These are phyloP conservation scores for Phytophthora nicotianae DNA, from an alignment of 352 stramenopile genomes.

Conservation along the genomic window DNA sequence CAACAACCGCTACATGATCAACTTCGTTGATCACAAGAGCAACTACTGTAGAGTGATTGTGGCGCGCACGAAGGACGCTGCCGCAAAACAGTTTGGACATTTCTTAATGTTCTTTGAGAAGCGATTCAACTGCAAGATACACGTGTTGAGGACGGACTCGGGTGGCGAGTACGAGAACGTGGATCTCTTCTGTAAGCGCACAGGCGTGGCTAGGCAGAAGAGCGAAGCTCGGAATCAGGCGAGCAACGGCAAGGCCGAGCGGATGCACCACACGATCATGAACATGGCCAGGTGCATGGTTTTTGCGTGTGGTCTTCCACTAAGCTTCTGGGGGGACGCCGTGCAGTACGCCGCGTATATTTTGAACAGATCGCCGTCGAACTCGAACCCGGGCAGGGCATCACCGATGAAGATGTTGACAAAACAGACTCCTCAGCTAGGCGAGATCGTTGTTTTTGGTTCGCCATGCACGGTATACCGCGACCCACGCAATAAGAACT, in stretches of 20 bases:
- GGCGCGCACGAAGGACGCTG: neutral
- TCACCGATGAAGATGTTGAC: neutral
- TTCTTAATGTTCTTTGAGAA: neutral
- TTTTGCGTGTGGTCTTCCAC: neutral
- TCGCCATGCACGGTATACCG: neutral
- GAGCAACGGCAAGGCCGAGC: neutral
- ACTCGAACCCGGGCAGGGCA: neutral
- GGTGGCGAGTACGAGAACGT: neutral
- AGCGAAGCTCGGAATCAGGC: neutral
- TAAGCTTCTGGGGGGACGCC: neutral
- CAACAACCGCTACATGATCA: neutral
- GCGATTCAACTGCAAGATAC: neutral
- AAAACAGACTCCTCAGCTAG: neutral
- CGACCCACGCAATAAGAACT: neutral
- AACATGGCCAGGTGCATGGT: neutral
- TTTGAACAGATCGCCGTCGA: neutral
- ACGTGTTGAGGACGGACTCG: neutral
- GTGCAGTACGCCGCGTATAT: neutral
- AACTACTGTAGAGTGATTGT: constrained; percentile 4
- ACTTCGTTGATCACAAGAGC: neutral
- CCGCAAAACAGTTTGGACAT: constrained; percentile 1
- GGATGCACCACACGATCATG: neutral
- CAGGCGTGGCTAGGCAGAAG: neutral
- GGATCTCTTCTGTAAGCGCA: neutral
- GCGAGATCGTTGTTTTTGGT: neutral